Evolutionary conservation across 352 stramenopile species (phyloP), one percentile per base, ranked within the genome.

Genomic region (Pythium biforme): DNA sequence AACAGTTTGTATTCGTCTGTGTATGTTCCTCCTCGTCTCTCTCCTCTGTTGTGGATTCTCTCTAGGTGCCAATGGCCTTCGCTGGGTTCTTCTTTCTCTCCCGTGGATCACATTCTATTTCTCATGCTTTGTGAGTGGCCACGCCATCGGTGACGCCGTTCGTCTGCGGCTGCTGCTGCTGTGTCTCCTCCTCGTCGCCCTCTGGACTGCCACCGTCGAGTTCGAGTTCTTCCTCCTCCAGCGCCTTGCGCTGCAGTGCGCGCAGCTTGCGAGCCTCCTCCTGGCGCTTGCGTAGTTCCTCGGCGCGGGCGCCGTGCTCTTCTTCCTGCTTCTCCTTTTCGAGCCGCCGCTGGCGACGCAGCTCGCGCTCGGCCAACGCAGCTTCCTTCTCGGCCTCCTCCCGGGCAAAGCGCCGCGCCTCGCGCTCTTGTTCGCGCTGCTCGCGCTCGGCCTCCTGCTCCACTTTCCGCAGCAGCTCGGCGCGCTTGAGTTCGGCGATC

Each of bases 391-490:
- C 81, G 26, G 86, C 54, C 48, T 84, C 70, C 55, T 91, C 76
- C 8, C 72, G 74, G 17, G 81, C 78, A 12, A 79, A 47, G 0
- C 77, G 73, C 31, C 79, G 73, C 9, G 70, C 64, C 49, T 93
- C 80, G 0, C 71, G 73, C 29, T 89, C 80, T 15, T 73, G 60
- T 59, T 89, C 78, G 6, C 83, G 70, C 7, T 58, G 33, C 49
- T 88, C 79, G 4, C 77, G 83, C 57, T 87, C 79, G 19, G 77
- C 80, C 47, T 90, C 81, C 22, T 74, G 63, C 50, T 91, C 84
- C 4, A 90, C 82, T 65, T 84, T 88, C 10, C 63, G 72, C 47
- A 93, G 63, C 40, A 91, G 63, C 69, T 93, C 84, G 0, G 76
- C 69, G 7, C 84, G 80, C 59, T 88, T 90, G 53, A 89, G 58